Evolutionary conservation across 192 early-diverging fungal genomes (phyloP).

Genomic region (Linnemannia zychae): DNA sequence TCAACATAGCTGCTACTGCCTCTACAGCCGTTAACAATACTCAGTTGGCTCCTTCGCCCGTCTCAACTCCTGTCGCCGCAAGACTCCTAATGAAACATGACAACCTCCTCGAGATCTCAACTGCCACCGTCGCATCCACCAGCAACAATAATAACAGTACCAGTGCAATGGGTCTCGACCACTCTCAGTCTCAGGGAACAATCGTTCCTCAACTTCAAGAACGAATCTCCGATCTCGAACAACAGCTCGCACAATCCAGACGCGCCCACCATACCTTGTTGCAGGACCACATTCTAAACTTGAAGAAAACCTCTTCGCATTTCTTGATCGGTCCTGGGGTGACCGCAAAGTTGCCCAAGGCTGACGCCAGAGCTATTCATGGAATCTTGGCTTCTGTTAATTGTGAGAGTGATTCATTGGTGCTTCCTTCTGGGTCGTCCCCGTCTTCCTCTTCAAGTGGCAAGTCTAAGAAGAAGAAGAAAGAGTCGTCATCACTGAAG

Average conservation of each 20-base stretch:
- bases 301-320: neutral
- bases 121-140: neutral
- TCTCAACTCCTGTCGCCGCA: neutral
- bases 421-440: neutral
- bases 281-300: conserved; percentile 31
- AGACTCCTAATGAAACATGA: neutral
- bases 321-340: neutral
- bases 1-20: neutral
- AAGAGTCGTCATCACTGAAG: neutral
- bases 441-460: neutral
- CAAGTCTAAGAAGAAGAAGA: conserved; percentile 1
- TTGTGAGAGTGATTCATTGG: neutral
- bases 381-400: conserved; percentile 14
- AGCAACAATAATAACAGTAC: neutral
- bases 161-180: neutral
- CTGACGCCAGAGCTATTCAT: conserved; percentile 10
- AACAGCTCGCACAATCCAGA: conserved; percentile 27
- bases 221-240: conserved; percentile 20
- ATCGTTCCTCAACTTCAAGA: neutral
- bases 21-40: neutral
- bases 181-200: too few species aligned
- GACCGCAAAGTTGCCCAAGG: neutral
- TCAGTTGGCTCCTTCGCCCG: neutral
- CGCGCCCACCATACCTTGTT: conserved; percentile 27
- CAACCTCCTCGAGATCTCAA: neutral